Conservation (phyloP, 2,329 filamentous ascomycete species). For the Aspergillus persii region DNA sequence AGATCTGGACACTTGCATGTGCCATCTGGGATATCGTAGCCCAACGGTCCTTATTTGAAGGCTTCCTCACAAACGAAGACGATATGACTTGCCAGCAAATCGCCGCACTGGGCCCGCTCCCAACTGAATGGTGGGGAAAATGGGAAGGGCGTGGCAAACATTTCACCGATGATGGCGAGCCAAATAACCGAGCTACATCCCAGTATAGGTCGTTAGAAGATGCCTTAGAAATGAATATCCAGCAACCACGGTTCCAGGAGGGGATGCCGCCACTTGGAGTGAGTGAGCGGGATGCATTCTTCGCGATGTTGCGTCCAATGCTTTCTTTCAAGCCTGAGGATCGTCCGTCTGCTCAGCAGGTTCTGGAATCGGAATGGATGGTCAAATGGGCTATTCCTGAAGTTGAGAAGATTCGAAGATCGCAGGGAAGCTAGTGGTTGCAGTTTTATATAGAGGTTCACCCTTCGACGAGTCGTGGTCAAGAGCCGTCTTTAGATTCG, state of each 20-base stretch:
- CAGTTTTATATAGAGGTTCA: no score
- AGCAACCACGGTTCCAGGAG: conserved; percentile 16
- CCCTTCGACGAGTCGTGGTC: no score
- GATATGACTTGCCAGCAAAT: conserved; percentile 29
- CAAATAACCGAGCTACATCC: not conserved
- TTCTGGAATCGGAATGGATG: conserved; percentile 27
- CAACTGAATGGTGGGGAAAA: conserved; percentile 22
- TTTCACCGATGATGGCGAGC: conserved; percentile 17
- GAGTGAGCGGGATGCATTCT: conserved; percentile 18
- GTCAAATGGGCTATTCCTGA: conserved; percentile 22
- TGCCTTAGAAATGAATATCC: conserved; percentile 16
- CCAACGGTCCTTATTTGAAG: conserved; percentile 23
- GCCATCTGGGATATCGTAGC: conserved; percentile 36
- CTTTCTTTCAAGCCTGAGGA: conserved; percentile 21
- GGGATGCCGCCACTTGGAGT: conserved; percentile 9
- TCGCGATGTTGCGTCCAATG: conserved; percentile 23
- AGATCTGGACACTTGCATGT: conserved; percentile 40
- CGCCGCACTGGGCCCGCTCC: conserved; percentile 25
- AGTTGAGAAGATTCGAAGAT: conserved; percentile 9
- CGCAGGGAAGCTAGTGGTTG: no score
- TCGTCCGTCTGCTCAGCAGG: conserved; percentile 15
- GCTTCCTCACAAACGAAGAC: conserved; percentile 21
- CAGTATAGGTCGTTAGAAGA: conserved; percentile 5
- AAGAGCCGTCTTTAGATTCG: no score
- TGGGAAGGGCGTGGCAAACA: conserved; percentile 16